Evolutionary conservation across 1,139 yeast genomes (phyloP).

Genomic region (Protomyces gravidus): DNA sequence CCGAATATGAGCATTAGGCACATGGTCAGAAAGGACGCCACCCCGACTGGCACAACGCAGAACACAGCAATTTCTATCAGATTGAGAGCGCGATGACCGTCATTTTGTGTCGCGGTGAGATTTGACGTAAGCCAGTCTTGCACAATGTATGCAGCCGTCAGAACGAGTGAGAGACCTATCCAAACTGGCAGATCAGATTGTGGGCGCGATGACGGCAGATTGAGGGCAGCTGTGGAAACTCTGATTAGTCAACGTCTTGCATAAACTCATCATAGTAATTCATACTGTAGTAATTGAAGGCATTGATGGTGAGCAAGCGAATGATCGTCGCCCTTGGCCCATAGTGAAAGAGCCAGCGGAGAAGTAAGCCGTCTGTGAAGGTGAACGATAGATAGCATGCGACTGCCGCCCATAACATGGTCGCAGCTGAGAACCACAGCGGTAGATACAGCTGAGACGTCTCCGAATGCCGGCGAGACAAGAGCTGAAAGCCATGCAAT

Average conservation of each 20-base stretch:
- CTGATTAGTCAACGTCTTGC: not conserved
- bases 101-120: conserved; percentile 41
- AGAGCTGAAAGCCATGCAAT: not conserved
- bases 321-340: conserved; percentile 83
- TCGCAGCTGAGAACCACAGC: conserved; percentile 35
- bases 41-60: conserved; percentile 94
- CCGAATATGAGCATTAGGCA: not conserved
- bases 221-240: not conserved
- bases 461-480: not conserved
- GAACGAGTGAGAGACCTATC: conserved; percentile 79
- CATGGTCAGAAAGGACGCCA: conserved; percentile 92
- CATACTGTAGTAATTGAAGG: conserved; percentile 48
- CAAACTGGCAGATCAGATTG: conserved; percentile 71
- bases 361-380: conserved; percentile 82
- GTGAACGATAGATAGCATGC: conserved; percentile 79
- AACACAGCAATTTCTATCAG: conserved; percentile 85
- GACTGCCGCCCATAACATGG: conserved; percentile 57
- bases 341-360: conserved; percentile 82
- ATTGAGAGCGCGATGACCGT: conserved; percentile 49
- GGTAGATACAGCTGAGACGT: not conserved
- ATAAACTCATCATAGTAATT: conserved; percentile 37
- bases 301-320: conserved; percentile 75
- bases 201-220: conserved; percentile 38
- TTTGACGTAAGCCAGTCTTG: conserved; percentile 90
- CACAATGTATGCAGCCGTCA: conserved; percentile 75